Conservation (phyloP, 2,329 filamentous ascomycete species). For the Lachnellula suecica region DNA sequence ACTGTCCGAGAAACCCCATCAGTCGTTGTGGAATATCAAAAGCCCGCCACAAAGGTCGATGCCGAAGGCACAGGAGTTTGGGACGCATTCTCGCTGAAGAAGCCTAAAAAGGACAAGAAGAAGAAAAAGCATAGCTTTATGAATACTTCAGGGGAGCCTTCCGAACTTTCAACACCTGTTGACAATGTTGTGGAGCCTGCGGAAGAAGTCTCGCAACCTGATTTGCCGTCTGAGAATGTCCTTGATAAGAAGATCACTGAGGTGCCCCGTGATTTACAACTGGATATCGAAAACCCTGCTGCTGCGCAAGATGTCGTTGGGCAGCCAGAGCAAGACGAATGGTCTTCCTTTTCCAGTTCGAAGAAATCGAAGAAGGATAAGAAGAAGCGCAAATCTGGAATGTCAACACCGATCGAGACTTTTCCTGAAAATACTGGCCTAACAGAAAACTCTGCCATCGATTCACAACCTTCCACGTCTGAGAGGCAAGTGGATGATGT, state of each 20-base stretch:
- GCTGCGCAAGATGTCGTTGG: background rate
- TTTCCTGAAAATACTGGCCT: background rate
- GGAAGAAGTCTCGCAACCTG: background rate
- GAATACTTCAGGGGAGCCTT: conserved; percentile 1
- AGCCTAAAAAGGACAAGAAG: background rate
- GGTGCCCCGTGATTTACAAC: background rate
- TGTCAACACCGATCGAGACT: background rate
- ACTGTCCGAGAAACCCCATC: background rate
- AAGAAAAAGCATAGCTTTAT: background rate
- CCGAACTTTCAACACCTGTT: conserved; percentile 3
- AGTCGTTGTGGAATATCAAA: background rate
- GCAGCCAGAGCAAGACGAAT: background rate
- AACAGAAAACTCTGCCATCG: too few species aligned
- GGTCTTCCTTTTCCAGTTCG: background rate
- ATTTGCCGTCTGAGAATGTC: background rate
- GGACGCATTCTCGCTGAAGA: conserved; percentile 6
- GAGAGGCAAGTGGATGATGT: too few species aligned
- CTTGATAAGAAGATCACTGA: background rate
- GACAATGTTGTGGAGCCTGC: background rate
- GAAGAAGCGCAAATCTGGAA: conserved; percentile 29
- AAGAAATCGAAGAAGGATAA: conserved; percentile 31
- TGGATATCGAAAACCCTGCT: background rate
- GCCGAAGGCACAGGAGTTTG: conserved; percentile 8
- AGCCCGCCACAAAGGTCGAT: conserved; percentile 1
- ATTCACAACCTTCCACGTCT: too few species aligned